These are phyloP conservation scores for Tephrocybe sp. DNA, from an alignment of 768 basidiomycete species.

Conservation along the genomic window DNA sequence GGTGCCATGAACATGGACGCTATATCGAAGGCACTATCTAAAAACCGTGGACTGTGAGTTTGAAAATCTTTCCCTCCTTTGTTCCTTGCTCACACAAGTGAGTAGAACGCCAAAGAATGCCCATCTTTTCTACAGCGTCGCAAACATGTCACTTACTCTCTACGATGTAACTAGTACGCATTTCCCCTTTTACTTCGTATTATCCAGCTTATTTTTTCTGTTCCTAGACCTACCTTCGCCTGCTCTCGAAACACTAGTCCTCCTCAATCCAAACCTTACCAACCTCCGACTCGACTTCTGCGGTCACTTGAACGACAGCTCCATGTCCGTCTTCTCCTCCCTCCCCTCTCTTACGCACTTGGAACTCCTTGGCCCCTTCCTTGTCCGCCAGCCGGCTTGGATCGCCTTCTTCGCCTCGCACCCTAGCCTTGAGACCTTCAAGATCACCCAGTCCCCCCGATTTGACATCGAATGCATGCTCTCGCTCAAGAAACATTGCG, in stretches of 20 bases:
- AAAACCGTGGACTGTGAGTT: constrained; percentile 81
- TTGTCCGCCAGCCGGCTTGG: constrained; percentile 78
- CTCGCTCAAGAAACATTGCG: constrained; percentile 55
- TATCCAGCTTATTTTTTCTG: not conserved
- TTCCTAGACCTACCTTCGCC: constrained; percentile 63
- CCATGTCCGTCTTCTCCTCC: constrained; percentile 58
- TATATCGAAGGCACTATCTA: constrained; percentile 80
- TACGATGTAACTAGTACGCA: constrained; percentile 89
- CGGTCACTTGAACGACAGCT: constrained; percentile 71
- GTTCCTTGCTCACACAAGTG: not conserved
- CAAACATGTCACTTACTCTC: constrained; percentile 66
- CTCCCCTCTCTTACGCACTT: constrained; percentile 70
- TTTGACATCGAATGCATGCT: constrained; percentile 73
- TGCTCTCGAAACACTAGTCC: constrained; percentile 68
- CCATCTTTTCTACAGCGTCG: constrained; percentile 77
- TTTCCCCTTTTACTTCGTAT: not conserved
- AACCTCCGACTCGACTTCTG: constrained; percentile 82
- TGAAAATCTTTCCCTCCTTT: constrained; percentile 7
- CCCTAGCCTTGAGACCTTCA: constrained; percentile 65
- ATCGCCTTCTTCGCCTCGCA: constrained; percentile 66
- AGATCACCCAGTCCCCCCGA: constrained; percentile 83
- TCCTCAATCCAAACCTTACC: constrained; percentile 83
- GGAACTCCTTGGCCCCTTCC: constrained; percentile 86
- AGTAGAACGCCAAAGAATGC: constrained; percentile 77
- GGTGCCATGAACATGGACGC: constrained; percentile 82